Conservation (phyloP, 2,329 filamentous ascomycete genomes). For the Ceratocystis alfenasii region DNA sequence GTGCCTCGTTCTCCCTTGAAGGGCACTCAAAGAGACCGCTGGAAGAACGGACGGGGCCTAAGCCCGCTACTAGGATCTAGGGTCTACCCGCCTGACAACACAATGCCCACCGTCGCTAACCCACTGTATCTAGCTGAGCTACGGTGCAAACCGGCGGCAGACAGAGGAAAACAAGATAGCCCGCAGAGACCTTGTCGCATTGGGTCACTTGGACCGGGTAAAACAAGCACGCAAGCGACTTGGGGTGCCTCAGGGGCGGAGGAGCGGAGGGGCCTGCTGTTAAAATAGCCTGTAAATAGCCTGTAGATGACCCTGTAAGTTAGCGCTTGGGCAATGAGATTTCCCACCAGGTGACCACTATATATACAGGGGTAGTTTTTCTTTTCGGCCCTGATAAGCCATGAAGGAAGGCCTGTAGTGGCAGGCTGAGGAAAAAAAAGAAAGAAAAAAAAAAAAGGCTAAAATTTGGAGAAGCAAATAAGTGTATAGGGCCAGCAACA, state of each 20-base stretch:
- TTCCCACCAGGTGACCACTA: slow-evolving; percentile 12
- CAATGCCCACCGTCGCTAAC: neutral
- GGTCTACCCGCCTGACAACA: neutral
- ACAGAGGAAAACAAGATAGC: neutral
- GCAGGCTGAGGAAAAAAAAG: neutral
- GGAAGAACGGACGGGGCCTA: neutral
- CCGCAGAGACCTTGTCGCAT: neutral
- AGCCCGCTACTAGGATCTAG: slow-evolving; percentile 7
- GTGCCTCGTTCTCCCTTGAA: neutral
- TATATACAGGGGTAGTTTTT: neutral
- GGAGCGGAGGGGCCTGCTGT: too few species aligned
- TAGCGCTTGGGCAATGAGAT: slow-evolving; percentile 11
- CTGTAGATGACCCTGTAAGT: neutral
- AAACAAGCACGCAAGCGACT: neutral
- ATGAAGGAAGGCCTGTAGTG: neutral
- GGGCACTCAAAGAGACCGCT: neutral
- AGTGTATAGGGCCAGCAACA: neutral
- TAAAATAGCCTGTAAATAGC: too few species aligned
- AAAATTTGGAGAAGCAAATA: neutral
- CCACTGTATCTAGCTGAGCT: neutral
- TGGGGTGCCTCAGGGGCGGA: neutral
- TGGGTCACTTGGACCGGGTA: neutral
- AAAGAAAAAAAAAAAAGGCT: neutral
- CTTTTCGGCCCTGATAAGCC: slow-evolving; percentile 1
- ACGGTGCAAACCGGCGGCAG: neutral